Evolutionary conservation across 805 yeast species (phyloP), one percentile per base, ranked within the genome.

Genomic region (Starmerella potacharoeniae): DNA sequence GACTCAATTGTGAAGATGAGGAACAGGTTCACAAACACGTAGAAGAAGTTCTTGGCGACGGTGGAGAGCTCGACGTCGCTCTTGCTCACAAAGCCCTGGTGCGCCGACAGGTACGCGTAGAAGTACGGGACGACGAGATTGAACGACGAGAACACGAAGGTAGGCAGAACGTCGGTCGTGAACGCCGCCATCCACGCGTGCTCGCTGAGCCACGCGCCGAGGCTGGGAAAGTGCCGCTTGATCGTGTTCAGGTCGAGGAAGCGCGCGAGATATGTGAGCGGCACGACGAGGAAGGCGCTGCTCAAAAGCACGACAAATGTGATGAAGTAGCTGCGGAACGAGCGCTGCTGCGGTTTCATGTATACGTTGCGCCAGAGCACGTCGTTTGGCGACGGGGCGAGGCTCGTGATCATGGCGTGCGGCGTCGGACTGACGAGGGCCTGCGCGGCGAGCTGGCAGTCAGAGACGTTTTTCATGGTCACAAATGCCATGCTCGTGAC

Each of bases 361-460:
- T 95, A 90, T 37, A 88, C 79, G 65, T 90, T 88, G 55, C 82
- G 85, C 98, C 98, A 91, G 42, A 87, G 82, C 29, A 91, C 84
- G 67, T 91, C 98, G 64, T 85, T 91, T 4, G 97, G 97, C 1
- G 97, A 95, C 0, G 97, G 97, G 0, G 97, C 97, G 55, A 89
- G 71, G 42, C 78, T 74, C 4, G 96, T 85, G 37, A 90, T 86
- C 52, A 93, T 72, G 55, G 82, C 86, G 65, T 86, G 83, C 7
- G 93, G 88, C 55, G 86, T 78, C 0, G 97, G 97, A 66, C 90
- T 96, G 55, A 93, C 68, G 0, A 91, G 90, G 0, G 97, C 93
- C 68, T 93, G 98, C 0, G 97, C 96, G 33, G 93, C 83, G 86
- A 89, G 84, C 68, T 91, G 98, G 2, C 97, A 97, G 61, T 89